A percentile compares a stretch with the other conserved stretches of the same genome.
phyloP scores from a whole-genome alignment of 768 basidiomycete genomes.

The Hygrocybe punicea region DNA sequence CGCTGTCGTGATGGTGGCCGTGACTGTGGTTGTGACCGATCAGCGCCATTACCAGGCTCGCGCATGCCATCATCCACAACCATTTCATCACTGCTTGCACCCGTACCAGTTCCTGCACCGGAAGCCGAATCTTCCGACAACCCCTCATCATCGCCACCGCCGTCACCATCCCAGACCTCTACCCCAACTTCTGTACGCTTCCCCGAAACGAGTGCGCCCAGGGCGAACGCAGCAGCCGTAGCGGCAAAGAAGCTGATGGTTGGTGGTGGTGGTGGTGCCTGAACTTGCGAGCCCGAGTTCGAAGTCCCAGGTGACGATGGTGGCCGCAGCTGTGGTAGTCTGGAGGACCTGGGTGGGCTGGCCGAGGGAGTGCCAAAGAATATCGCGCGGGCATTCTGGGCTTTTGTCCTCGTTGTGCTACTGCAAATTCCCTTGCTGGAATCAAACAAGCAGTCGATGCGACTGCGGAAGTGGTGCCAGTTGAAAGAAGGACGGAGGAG shows the following conservation, averaged over 20 bases:
- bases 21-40: not conserved
- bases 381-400: not conserved
- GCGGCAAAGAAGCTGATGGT: slow-evolving; percentile 54
- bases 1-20: not conserved
- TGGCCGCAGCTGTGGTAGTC: not conserved
- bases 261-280: no score
- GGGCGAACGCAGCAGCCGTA: slow-evolving; percentile 55
- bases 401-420: not conserved
- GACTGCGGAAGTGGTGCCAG: not conserved
- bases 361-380: slow-evolving; percentile 1
- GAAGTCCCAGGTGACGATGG: not conserved
- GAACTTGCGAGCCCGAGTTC: not conserved
- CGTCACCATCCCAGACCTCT: not conserved
- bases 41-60: not conserved
- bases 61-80: not conserved
- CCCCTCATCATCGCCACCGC: not conserved
- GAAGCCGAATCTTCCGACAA: not conserved
- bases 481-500: slow-evolving; percentile 3
- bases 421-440: not conserved
- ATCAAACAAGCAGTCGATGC: not conserved
- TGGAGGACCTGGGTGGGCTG: not conserved
- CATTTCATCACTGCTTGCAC: not conserved
- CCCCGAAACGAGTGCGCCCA: slow-evolving; percentile 42
- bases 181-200: not conserved
- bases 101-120: not conserved